phyloP scores from a whole-genome alignment of 805 yeast species.

The Sugiyamaella chiloensis region DNA sequence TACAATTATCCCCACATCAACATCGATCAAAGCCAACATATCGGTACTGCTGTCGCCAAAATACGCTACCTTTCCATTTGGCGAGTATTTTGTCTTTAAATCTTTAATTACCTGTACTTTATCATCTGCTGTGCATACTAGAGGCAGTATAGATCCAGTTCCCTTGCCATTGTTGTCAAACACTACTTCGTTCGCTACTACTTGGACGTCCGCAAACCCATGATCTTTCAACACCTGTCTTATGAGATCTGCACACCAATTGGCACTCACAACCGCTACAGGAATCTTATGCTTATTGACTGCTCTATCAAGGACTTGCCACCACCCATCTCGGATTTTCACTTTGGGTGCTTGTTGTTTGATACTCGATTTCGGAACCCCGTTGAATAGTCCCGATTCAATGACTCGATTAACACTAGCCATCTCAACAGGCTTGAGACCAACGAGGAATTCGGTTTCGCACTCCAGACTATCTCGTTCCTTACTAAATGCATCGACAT shows the following conservation, averaged over 20 bases:
- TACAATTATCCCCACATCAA: slow-evolving; percentile 48
- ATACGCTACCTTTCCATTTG: slow-evolving; percentile 36
- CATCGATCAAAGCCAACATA: slow-evolving; percentile 46
- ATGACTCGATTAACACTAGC: slow-evolving; percentile 47
- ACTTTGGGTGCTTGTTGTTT: slow-evolving; percentile 38
- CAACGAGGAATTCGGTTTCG: slow-evolving; percentile 47
- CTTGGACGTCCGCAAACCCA: slow-evolving; percentile 29
- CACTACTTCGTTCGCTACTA: slow-evolving; percentile 53
- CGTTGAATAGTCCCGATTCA: slow-evolving; percentile 40
- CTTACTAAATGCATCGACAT: slow-evolving; percentile 31
- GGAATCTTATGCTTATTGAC: slow-evolving; percentile 31
- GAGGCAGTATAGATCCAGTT: slow-evolving; percentile 29
- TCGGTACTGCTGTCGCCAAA: slow-evolving; percentile 67
- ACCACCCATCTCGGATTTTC: slow-evolving; percentile 40
- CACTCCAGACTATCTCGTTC: slow-evolving; percentile 35
- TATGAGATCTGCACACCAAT: slow-evolving; percentile 57
- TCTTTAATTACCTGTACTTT: slow-evolving; percentile 43
- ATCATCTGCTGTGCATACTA: slow-evolving; percentile 17
- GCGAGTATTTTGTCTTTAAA: background rate
- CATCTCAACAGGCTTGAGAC: slow-evolving; percentile 45
- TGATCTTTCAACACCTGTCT: slow-evolving; percentile 28
- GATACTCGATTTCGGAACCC: slow-evolving; percentile 36
- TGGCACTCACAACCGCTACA: slow-evolving; percentile 51
- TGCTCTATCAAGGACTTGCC: slow-evolving; percentile 33
- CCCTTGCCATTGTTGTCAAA: slow-evolving; percentile 30